These are phyloP conservation scores for Trichoderma atroviride DNA, from an alignment of 2,329 filamentous ascomycete genomes.

Conservation along the genomic window DNA sequence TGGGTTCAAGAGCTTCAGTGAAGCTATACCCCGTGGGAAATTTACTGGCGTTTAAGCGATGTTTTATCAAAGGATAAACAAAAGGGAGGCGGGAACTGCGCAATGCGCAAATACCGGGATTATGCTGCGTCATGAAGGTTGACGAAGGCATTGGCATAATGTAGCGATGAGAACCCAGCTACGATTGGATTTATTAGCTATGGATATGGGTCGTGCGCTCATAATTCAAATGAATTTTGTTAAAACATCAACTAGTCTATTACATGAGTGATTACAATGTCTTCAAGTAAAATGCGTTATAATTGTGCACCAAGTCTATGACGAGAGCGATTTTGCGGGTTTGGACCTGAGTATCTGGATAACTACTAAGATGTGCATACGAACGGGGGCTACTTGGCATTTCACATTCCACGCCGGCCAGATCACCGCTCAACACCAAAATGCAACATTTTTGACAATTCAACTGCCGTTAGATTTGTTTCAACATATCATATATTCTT, in stretches of 20 bases:
- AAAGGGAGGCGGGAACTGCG: background rate
- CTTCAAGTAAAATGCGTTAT: background rate
- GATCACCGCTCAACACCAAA: background rate
- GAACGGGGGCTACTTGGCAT: background rate
- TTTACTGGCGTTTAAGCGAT: constrained; percentile 1
- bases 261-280: background rate
- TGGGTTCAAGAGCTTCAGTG: background rate
- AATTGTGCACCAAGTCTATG: background rate
- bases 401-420: background rate
- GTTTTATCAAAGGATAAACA: background rate
- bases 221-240: background rate
- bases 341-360: background rate
- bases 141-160: background rate
- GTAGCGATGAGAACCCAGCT: background rate
- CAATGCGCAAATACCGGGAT: background rate
- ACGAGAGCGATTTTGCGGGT: background rate
- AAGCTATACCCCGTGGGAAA: background rate
- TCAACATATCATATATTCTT: background rate
- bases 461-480: background rate
- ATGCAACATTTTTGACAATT: background rate
- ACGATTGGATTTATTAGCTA: background rate
- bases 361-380: background rate
- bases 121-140: background rate
- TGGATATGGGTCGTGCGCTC: background rate
- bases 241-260: background rate